These are phyloP conservation scores for Botrytis paeoniae DNA, from an alignment of 2,329 filamentous ascomycete species.

Conservation along the genomic window DNA sequence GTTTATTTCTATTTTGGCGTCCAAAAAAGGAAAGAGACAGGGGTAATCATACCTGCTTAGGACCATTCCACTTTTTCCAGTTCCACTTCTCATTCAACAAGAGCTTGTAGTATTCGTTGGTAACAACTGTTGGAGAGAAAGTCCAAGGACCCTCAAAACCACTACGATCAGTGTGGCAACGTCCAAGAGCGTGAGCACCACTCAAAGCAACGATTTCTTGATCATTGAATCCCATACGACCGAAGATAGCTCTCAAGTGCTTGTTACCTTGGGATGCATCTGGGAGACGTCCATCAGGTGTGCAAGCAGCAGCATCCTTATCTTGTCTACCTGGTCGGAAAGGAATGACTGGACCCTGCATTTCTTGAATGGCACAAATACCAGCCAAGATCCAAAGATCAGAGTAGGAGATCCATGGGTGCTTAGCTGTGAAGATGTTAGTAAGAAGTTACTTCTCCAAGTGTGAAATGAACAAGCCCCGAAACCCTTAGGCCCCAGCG, in stretches of 20 bases:
- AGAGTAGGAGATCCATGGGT: conserved; percentile 94
- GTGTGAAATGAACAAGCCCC: not conserved
- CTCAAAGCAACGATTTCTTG: conserved; percentile 90
- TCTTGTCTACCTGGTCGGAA: conserved; percentile 86
- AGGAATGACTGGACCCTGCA: conserved; percentile 83
- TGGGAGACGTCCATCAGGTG: conserved; percentile 86
- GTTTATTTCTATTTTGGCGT: not conserved
- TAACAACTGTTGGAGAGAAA: conserved; percentile 85
- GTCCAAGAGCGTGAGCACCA: conserved; percentile 83
- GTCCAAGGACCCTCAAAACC: conserved; percentile 90
- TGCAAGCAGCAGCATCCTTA: conserved; percentile 77
- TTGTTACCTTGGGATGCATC: conserved; percentile 74
- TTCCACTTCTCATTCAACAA: conserved; percentile 90
- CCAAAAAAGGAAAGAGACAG: not conserved
- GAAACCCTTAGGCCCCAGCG: not conserved
- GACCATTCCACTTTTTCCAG: conserved; percentile 87
- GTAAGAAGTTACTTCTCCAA: not conserved
- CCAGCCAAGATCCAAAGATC: conserved; percentile 94
- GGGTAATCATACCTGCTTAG: conserved; percentile 56
- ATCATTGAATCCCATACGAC: conserved; percentile 97
- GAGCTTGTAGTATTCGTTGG: conserved; percentile 92
- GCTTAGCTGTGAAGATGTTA: conserved; percentile 54
- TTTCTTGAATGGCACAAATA: conserved; percentile 86
- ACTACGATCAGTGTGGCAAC: conserved; percentile 83
- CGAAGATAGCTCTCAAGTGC: conserved; percentile 89